These are phyloP conservation scores for Metschnikowia hibisci DNA, from an alignment of 805 yeast species.

Conservation along the genomic window DNA sequence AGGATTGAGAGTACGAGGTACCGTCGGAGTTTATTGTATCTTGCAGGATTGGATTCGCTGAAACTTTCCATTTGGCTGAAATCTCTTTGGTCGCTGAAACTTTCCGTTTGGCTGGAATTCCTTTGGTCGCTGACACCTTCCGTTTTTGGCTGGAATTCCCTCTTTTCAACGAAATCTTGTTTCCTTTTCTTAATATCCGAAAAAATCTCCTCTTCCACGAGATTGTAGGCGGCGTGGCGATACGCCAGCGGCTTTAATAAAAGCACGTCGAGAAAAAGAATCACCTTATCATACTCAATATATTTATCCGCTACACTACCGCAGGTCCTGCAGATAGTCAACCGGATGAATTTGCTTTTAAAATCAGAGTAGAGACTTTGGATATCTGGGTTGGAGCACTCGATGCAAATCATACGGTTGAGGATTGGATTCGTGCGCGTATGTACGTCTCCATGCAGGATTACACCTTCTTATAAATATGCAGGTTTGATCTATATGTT, in stretches of 20 bases:
- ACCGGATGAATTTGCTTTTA: constrained; percentile 72
- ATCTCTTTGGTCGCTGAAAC: not conserved
- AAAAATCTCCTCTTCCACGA: constrained; percentile 33
- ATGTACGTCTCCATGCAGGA: not conserved
- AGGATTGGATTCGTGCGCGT: not conserved
- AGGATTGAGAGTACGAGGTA: constrained; percentile 60
- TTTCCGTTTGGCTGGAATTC: constrained; percentile 2
- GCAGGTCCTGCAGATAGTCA: constrained; percentile 74
- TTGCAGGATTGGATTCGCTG: not conserved
- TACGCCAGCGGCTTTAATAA: constrained; percentile 84
- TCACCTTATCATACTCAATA: constrained; percentile 82
- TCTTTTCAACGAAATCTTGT: not conserved
- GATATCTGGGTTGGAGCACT: constrained; percentile 65
- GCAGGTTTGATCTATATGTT: not conserved
- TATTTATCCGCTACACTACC: constrained; percentile 79
- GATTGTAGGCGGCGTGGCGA: constrained; percentile 80
- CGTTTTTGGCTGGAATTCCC: not conserved
- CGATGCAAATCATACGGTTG: constrained; percentile 77
- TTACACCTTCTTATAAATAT: not conserved
- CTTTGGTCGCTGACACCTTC: not conserved
- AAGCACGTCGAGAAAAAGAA: constrained; percentile 78
- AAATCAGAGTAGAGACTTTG: constrained; percentile 65
- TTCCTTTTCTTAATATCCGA: not conserved
- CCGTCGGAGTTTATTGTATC: constrained; percentile 32
- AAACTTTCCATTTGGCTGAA: not conserved